A percentile compares a stretch with the other conserved stretches of the same genome.
phyloP scores from a whole-genome alignment of 2,329 filamentous ascomycete species.

The Neofusicoccum kwambonambiense region DNA sequence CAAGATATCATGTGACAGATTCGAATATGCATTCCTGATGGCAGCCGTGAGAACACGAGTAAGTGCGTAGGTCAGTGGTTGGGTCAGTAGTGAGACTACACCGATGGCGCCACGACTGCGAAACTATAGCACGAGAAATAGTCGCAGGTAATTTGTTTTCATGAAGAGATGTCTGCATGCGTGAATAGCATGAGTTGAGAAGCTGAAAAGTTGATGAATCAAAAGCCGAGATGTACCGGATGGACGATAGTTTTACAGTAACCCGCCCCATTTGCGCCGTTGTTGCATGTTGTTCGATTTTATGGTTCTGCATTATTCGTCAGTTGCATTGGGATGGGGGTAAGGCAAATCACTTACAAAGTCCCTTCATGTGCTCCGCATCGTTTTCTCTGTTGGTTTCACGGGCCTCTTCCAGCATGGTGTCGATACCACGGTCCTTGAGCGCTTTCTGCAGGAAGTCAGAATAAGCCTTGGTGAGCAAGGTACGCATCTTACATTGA shows the following conservation, averaged over 20 bases:
- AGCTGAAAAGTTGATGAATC: background rate
- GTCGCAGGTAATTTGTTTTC: too few relatives aligned
- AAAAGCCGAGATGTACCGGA: background rate
- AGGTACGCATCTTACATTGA: conserved; percentile 61
- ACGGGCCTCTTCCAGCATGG: conserved; percentile 85
- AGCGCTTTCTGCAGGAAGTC: conserved; percentile 65
- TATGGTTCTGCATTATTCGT: background rate
- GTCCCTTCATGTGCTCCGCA: conserved; percentile 60
- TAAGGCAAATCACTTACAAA: conserved; percentile 22
- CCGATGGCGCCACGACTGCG: too few relatives aligned
- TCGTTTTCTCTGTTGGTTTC: conserved; percentile 90
- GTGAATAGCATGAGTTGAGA: too few relatives aligned
- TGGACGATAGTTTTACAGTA: background rate
- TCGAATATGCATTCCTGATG: too few relatives aligned
- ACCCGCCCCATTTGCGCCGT: background rate
- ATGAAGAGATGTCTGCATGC: too few relatives aligned
- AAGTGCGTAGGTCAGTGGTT: too few relatives aligned
- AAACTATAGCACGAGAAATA: too few relatives aligned
- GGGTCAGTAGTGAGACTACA: too few relatives aligned
- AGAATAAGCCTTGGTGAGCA: background rate
- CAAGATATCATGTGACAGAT: too few relatives aligned
- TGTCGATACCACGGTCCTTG: conserved; percentile 87
- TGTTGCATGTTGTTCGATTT: background rate
- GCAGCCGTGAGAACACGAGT: too few relatives aligned
- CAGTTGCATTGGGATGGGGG: background rate